Evolutionary conservation across 2,329 filamentous ascomycete species (phyloP), one percentile per base, ranked within the genome.

Genomic region (Aspergillus piperis): DNA sequence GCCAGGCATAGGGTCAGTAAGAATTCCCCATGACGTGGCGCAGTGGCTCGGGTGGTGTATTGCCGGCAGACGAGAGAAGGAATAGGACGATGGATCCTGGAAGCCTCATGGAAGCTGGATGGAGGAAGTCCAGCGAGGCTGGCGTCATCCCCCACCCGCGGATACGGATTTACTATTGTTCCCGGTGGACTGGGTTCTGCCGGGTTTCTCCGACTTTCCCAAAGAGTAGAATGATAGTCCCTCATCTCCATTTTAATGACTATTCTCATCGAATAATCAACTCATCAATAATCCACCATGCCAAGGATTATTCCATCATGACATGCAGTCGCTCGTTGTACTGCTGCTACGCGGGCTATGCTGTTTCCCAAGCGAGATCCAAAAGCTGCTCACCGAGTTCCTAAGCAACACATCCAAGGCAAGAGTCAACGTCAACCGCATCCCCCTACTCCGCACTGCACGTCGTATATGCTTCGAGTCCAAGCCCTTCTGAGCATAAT

Each of bases 111-210:
- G 32, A 36, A 36, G 32, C 32, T 36, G 32, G 32, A 36, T 36
- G 32, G 32, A 36, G 32, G 32, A 36, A 36, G 32, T 36, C 30
- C 51, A 59, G 19, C 36, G 47, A 8, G 10, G 11, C 21, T 61
- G 49, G 55, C 51, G 51, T 55, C 61, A 61, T 58, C 11, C 21
- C 11, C 51, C 55, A 55, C 58, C 51, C 15, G 23, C 13, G n/a
- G 19, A 25, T 1, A 10, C 39, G 58, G 47, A 13, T n/a, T 47
- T 53, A 49, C 13, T 8, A 41, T 44, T 55, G 52, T 25, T 53
- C 58, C 54, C 5, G 21, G 32, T 38, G 42, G 25, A 39, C 39
- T 27, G 38, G 47, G 11, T 17, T 23, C 25, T 38, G n/a, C 23
- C 52, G 21, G 38, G n/a, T 42, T 54, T 30, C 53, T 44, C 42